A percentile compares a stretch with the other conserved stretches of the same genome.
phyloP scores from a whole-genome alignment of 441 rosid genomes.

The Syzygium malaccense region DNA sequence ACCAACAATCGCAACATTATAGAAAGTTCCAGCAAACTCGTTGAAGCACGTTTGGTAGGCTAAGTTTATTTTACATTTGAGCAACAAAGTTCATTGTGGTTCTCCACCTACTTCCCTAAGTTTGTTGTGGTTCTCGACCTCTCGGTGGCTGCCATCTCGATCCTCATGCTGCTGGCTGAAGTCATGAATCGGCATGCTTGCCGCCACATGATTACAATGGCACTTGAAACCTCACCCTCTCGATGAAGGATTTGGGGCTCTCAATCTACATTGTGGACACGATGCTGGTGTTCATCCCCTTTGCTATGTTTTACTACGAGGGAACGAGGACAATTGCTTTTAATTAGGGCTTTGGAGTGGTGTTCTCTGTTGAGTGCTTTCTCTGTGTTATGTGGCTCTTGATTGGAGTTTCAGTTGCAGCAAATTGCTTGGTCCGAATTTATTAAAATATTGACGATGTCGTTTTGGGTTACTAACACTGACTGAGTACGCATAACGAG shows the following conservation, averaged over 20 bases:
- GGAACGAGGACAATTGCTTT: constrained; percentile 74
- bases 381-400: neutral
- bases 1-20: neutral
- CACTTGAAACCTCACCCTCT: constrained; percentile 76
- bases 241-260: constrained; percentile 92
- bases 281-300: constrained; percentile 79
- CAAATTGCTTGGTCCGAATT: neutral
- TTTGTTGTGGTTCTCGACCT: constrained; percentile 47
- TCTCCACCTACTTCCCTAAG: too few species aligned
- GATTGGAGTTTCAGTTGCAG: constrained; percentile 25
- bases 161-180: constrained; percentile 89
- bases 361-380: neutral
- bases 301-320: constrained; percentile 92
- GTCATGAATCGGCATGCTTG: constrained; percentile 92
- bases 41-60: neutral
- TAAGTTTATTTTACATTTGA: too few species aligned
- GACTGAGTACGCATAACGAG: too few species aligned
- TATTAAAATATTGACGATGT: neutral
- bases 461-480: neutral
- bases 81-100: constrained; percentile 51
- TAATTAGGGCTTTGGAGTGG: neutral
- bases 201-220: constrained; percentile 75
- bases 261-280: constrained; percentile 74
- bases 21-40: neutral
- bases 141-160: constrained; percentile 69